Base-by-base conservation (phyloP, 2,329 filamentous ascomycete genomes). In the Pseudogymnoascus sp. region DNA sequence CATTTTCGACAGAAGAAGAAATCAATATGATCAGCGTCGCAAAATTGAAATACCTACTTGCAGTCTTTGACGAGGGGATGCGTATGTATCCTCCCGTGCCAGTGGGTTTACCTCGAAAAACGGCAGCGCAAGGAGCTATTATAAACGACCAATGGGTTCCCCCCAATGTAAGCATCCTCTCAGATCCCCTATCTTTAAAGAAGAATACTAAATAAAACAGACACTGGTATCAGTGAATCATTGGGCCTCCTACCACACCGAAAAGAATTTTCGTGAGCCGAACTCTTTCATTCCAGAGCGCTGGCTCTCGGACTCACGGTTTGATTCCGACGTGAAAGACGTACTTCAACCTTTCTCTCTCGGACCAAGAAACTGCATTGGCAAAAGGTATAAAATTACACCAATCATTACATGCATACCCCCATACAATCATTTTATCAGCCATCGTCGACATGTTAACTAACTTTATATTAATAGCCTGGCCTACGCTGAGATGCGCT, bases 241-340 rank as follows among this genome's bases (percentile, higher is more conserved):
- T 2, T 50, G 53, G 53, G 53, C 53, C 15, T 21, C 35, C 21
- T 59, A 35, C n/a, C 29, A 33, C 17, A 38, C 29, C 15, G 10
- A 21, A 19, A 38, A 59, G 29, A 35, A 33, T 15, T 59, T 59
- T 7, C 53, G 13, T 6, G 19, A 31, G 17, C 61, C 44, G 5
- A n/a, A 50, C 35, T 65, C 69, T 1, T 79, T 78, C 63, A 64
- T 71, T 11, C 78, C 77, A 0, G 76, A 78, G 63, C 69, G 77
- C 4, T 79, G 75, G 75, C 60, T 72, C 19, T 71, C 73, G 5
- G 53, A 26, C 9, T 11, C 29, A 26, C 44, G 23, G 2, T 59
- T 35, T 59, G 21, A 2, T 17, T 13, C 31, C 5, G 76, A 79
- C 2, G 70, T 77, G n/a, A 37, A 37, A 7, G 63, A 63, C 1